Percentiles rank a stretch among this genome's conserved stretches.
These are phyloP conservation scores for Apostasia ramifera DNA, from an alignment of 106 monocot genomes.

Conservation along the genomic window DNA sequence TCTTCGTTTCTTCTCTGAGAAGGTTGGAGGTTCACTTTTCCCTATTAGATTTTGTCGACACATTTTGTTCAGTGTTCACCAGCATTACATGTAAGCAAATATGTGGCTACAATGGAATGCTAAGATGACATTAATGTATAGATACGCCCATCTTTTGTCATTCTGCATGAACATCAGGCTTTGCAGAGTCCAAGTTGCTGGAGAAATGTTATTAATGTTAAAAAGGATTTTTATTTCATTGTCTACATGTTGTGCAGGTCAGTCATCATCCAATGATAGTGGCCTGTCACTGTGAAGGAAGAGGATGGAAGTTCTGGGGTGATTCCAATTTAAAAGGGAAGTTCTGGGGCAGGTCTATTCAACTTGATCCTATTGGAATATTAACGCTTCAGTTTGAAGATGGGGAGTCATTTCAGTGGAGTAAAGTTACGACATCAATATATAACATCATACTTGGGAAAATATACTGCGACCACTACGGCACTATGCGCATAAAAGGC, in stretches of 20 bases:
- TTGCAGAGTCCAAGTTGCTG: background rate
- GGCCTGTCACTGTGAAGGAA: slow-evolving; percentile 92
- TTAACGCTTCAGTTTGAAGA: slow-evolving; percentile 90
- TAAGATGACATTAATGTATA: too few relatives aligned
- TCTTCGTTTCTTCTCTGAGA: slow-evolving; percentile 93
- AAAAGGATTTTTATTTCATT: background rate
- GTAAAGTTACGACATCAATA: slow-evolving; percentile 92
- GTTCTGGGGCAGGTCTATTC: slow-evolving; percentile 94
- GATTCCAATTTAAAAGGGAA: slow-evolving; percentile 93
- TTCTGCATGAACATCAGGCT: background rate
- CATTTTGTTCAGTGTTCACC: background rate
- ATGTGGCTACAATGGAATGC: too few relatives aligned
- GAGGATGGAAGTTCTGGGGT: slow-evolving; percentile 95
- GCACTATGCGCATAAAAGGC: slow-evolving; percentile 88
- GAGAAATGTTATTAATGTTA: slow-evolving; percentile 2
- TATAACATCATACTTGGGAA: slow-evolving; percentile 95
- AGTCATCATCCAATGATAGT: slow-evolving; percentile 97
- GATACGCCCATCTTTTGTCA: background rate
- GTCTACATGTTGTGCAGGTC: slow-evolving; percentile 39
- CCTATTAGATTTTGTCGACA: background rate
- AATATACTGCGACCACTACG: slow-evolving; percentile 97
- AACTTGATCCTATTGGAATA: slow-evolving; percentile 88
- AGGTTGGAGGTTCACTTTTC: slow-evolving; percentile 34
- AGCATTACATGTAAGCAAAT: too few relatives aligned
- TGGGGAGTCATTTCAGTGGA: slow-evolving; percentile 93